phyloP scores from a whole-genome alignment of 2,329 filamentous ascomycete genomes.

The Pseudohalonectria lignicola region DNA sequence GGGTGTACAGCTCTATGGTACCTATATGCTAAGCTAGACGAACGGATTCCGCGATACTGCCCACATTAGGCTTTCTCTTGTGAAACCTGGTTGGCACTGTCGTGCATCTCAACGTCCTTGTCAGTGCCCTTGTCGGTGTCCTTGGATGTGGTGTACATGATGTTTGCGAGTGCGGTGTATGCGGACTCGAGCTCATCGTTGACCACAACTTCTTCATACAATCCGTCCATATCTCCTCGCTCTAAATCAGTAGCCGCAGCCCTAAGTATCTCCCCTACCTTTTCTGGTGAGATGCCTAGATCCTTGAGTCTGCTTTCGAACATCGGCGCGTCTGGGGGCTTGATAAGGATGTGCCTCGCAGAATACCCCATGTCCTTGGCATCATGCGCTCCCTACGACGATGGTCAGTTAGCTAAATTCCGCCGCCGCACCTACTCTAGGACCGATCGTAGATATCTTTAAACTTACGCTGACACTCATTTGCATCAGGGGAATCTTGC shows the following conservation, averaged over 20 bases:
- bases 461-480: constrained; percentile 39
- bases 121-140: constrained; percentile 10
- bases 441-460: neutral
- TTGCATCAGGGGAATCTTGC: constrained; percentile 49
- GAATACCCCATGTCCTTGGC: constrained; percentile 45
- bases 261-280: constrained; percentile 31
- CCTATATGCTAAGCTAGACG: too few species aligned
- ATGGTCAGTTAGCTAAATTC: neutral
- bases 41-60: too few species aligned
- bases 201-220: constrained; percentile 37
- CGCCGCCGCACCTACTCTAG: constrained; percentile 1
- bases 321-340: constrained; percentile 25
- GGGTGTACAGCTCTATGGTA: too few species aligned
- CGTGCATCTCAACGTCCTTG: constrained; percentile 2
- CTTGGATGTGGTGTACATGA: constrained; percentile 26
- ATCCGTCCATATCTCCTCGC: constrained; percentile 29
- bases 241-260: constrained; percentile 26
- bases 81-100: neutral
- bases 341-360: constrained; percentile 43
- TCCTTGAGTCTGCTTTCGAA: constrained; percentile 29
- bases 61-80: too few species aligned
- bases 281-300: constrained; percentile 30
- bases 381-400: constrained; percentile 38
- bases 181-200: constrained; percentile 39
- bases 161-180: constrained; percentile 35